phyloP scores from a whole-genome alignment of 495 filamentous ascomycete genomes.

The Bathelium albidoporum region DNA sequence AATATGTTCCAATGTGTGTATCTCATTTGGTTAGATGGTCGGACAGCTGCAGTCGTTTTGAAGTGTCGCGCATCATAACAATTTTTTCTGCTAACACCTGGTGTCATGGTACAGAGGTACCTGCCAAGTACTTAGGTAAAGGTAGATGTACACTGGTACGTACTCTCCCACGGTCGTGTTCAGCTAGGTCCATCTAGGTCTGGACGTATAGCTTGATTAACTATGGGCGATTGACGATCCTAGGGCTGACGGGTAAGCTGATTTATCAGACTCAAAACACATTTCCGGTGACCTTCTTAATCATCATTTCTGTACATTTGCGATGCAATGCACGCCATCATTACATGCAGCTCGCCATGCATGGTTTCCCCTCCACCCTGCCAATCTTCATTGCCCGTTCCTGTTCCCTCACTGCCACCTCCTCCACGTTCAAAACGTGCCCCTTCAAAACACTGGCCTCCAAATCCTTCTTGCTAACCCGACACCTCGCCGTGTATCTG shows the following conservation, averaged over 20 bases:
- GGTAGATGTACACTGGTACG: too few relatives aligned
- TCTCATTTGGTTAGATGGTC: too few relatives aligned
- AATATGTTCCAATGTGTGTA: too few relatives aligned
- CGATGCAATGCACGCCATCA: not conserved
- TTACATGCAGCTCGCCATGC: constrained; percentile 1
- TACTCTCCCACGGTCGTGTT: too few relatives aligned
- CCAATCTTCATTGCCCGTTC: not conserved
- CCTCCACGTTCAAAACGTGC: constrained; percentile 29
- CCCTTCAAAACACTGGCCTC: constrained; percentile 28
- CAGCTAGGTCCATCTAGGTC: not conserved
- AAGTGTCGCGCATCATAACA: too few relatives aligned
- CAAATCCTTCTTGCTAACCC: constrained; percentile 27
- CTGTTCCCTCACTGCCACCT: constrained; percentile 19
- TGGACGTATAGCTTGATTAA: too few relatives aligned
- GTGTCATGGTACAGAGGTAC: too few relatives aligned
- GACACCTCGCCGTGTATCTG: constrained; percentile 31
- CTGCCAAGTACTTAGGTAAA: too few relatives aligned
- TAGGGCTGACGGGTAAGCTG: not conserved
- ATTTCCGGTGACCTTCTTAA: not conserved
- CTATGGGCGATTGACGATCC: not conserved
- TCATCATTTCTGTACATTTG: not conserved
- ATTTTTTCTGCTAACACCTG: too few relatives aligned
- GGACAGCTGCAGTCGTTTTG: too few relatives aligned
- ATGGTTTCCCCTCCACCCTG: not conserved
- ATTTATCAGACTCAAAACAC: not conserved